A percentile compares a stretch with the other conserved stretches of the same genome.
Evolutionary conservation across 1,284 basidiomycete species (phyloP).

Genomic region (Cutaneotrichosporon cavernicola): DNA sequence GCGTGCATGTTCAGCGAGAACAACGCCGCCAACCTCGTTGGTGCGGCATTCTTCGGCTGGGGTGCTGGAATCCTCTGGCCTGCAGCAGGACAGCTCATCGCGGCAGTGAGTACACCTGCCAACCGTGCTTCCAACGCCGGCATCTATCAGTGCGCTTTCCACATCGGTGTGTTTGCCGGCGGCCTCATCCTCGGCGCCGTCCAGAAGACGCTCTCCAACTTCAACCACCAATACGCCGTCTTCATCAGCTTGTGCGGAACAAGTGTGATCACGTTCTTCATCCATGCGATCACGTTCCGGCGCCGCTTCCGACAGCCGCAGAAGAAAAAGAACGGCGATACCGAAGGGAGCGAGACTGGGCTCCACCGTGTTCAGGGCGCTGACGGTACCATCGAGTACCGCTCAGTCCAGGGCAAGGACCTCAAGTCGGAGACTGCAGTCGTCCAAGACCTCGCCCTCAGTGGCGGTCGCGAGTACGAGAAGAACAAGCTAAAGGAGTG

Average conservation of each 20-base stretch:
- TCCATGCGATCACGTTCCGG: conserved; percentile 20
- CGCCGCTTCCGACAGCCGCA: conserved; percentile 18
- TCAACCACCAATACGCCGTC: conserved; percentile 26
- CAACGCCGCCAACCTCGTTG: conserved; percentile 24
- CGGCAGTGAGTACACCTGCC: conserved; percentile 19
- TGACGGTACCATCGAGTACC: conserved; percentile 25
- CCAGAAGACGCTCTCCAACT: conserved; percentile 21
- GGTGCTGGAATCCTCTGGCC: conserved; percentile 24
- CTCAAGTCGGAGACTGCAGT: conserved; percentile 21
- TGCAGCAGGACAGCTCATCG: conserved; percentile 22
- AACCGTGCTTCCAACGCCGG: conserved; percentile 25
- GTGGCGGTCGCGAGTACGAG: conserved; percentile 5
- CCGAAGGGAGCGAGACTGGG: neutral
- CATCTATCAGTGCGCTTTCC: conserved; percentile 27
- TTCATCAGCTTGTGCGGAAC: conserved; percentile 18
- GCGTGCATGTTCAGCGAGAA: conserved; percentile 23
- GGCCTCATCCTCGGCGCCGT: conserved; percentile 24
- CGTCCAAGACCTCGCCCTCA: conserved; percentile 22
- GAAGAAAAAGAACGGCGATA: neutral
- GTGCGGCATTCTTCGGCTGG: conserved; percentile 25
- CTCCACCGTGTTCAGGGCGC: conserved; percentile 18
- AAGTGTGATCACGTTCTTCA: conserved; percentile 15
- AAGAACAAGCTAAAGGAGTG: conserved; percentile 11
- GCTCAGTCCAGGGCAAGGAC: conserved; percentile 2
- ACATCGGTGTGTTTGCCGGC: conserved; percentile 20